phyloP scores from a whole-genome alignment of 345 rosid species.

The Carallia pectinifolia region DNA sequence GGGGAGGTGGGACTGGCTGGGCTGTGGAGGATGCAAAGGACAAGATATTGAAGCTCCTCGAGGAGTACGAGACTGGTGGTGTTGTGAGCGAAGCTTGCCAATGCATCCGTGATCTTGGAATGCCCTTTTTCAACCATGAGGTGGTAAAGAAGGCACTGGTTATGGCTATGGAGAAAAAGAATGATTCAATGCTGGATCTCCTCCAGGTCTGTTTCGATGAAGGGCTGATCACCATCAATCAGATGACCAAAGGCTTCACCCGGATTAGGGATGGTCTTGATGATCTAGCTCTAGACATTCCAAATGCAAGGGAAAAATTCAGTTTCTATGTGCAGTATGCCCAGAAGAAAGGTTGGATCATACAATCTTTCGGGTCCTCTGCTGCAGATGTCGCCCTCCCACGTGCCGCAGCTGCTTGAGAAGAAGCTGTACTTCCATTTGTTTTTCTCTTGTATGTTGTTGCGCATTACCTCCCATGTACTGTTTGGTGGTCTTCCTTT shows the following conservation, averaged over 20 bases:
- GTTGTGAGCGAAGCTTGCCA: slow-evolving; percentile 93
- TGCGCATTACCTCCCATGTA: slow-evolving; percentile 17
- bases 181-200: slow-evolving; percentile 76
- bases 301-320: slow-evolving; percentile 85
- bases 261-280: slow-evolving; percentile 86
- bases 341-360: slow-evolving; percentile 78
- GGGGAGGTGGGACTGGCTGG: slow-evolving; percentile 99
- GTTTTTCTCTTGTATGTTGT: slow-evolving; percentile 35
- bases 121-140: slow-evolving; percentile 98
- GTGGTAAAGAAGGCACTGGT: slow-evolving; percentile 98
- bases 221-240: slow-evolving; percentile 87
- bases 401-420: slow-evolving; percentile 39
- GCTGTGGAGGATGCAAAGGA: slow-evolving; percentile 99
- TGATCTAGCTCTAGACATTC: slow-evolving; percentile 95
- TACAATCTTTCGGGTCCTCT: slow-evolving; percentile 44
- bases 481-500: slow-evolving; percentile 16
- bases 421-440: slow-evolving; percentile 9
- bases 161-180: slow-evolving; percentile 99
- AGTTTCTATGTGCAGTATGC: slow-evolving; percentile 62
- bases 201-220: slow-evolving; percentile 80
- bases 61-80: slow-evolving; percentile 90
- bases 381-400: slow-evolving; percentile 21
- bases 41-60: slow-evolving; percentile 88
- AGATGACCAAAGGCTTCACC: slow-evolving; percentile 90
- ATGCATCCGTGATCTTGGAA: slow-evolving; percentile 92